These are phyloP conservation scores for Pneumocystis sp. DNA, from an alignment of 1,139 yeast genomes.

Conservation along the genomic window DNA sequence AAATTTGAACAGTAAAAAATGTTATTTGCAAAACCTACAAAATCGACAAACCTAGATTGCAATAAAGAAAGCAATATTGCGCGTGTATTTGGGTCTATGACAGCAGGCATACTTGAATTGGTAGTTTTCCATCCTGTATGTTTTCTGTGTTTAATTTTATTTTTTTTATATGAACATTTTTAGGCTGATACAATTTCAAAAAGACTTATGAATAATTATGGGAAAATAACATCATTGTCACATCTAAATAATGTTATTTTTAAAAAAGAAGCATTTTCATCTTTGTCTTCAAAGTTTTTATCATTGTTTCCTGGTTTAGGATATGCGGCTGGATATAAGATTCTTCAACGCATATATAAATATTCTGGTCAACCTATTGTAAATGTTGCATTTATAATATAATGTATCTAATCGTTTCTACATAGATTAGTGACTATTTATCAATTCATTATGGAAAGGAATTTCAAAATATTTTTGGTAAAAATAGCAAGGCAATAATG, in stretches of 20 bases:
- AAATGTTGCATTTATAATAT: neutral
- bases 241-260: conserved; percentile 78
- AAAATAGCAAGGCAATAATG: conserved; percentile 89
- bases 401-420: neutral
- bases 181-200: conserved; percentile 81
- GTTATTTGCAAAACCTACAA: conserved; percentile 11
- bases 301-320: conserved; percentile 96
- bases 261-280: conserved; percentile 61
- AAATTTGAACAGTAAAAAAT: conserved; percentile 1
- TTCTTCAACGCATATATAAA: conserved; percentile 92
- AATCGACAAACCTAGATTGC: conserved; percentile 4
- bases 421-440: conserved; percentile 53
- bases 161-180: neutral
- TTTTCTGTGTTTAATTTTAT: neutral
- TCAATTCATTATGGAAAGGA: conserved; percentile 53
- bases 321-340: conserved; percentile 92
- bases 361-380: conserved; percentile 99
- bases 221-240: conserved; percentile 42
- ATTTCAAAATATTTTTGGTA: conserved; percentile 69
- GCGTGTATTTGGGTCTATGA: conserved; percentile 87
- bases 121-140: conserved; percentile 87
- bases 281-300: conserved; percentile 54
- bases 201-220: conserved; percentile 90
- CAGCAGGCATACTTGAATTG: conserved; percentile 93
- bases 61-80: conserved; percentile 41